Evolutionary conservation across 352 stramenopile genomes (phyloP).

Genomic region (Elongisporangium undulatum): DNA sequence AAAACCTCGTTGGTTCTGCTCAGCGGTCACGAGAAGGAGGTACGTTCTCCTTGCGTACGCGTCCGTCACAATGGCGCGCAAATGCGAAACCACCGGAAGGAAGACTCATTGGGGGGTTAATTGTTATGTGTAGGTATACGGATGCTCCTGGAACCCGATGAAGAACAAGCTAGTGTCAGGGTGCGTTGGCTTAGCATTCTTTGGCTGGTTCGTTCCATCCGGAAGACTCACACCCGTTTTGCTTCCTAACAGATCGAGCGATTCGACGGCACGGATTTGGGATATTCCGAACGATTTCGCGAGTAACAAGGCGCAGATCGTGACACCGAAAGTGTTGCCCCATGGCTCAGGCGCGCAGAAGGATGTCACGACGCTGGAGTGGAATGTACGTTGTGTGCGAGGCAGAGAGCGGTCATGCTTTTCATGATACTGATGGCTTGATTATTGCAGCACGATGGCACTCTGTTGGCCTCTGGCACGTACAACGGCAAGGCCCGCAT

Average conservation of each 20-base stretch:
- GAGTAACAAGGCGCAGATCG: conserved; percentile 21
- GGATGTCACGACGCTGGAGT: conserved; percentile 98
- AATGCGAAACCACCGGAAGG: background rate
- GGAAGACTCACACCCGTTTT: background rate
- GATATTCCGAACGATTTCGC: conserved; percentile 73
- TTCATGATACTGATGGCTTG: conserved; percentile 1
- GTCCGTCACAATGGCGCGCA: background rate
- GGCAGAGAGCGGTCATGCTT: background rate
- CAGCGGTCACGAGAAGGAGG: conserved; percentile 82
- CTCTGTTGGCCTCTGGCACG: conserved; percentile 91
- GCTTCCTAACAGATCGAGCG: conserved; percentile 61
- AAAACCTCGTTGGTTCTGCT: conserved; percentile 63
- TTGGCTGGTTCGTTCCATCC: too few species aligned
- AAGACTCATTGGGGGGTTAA: conserved; percentile 23
- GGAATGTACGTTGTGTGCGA: conserved; percentile 77
- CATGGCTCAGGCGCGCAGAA: conserved; percentile 91
- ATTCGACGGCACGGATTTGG: conserved; percentile 95
- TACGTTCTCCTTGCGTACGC: conserved; percentile 7
- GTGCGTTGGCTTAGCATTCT: conserved; percentile 4
- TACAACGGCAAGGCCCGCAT: conserved; percentile 93
- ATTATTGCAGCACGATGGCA: conserved; percentile 74
- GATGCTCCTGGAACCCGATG: conserved; percentile 96
- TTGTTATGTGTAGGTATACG: conserved; percentile 86
- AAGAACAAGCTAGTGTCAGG: conserved; percentile 95
- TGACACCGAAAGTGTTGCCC: conserved; percentile 53